A percentile compares a stretch with the other conserved stretches of the same genome.
Conservation (phyloP, 2,329 filamentous ascomycete genomes). For the Pseudogymnoascus sp. region DNA sequence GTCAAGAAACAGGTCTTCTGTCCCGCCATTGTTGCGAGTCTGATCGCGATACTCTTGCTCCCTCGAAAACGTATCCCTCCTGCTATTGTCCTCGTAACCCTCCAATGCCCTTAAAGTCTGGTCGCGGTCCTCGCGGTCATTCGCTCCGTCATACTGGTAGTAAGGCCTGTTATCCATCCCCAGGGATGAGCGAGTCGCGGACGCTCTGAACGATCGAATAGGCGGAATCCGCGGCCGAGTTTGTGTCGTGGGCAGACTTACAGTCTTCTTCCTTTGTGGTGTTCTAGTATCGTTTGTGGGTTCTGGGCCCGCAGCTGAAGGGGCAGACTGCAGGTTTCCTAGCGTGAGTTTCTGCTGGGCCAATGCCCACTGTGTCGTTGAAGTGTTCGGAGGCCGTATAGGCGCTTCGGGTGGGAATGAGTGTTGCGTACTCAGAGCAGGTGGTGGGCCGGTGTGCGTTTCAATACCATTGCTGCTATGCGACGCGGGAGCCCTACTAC, state of each 20-base stretch:
- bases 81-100: not conserved
- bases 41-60: conserved; percentile 2
- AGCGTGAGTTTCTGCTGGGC: conserved; percentile 8
- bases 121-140: conserved; percentile 13
- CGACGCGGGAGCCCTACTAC: conserved; percentile 5
- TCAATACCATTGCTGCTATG: conserved; percentile 12
- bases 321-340: not conserved
- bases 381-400: not conserved
- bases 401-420: not conserved
- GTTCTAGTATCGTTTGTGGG: not conserved
- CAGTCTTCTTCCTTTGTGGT: not conserved
- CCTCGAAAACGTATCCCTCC: not conserved
- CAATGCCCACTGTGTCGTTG: conserved; percentile 10
- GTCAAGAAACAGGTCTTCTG: conserved; percentile 25
- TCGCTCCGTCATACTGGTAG: conserved; percentile 1
- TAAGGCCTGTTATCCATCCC: conserved; percentile 5
- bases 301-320: not conserved
- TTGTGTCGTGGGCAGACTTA: not conserved
- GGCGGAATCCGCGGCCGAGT: conserved; percentile 4
- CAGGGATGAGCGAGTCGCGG: not conserved
- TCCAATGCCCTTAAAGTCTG: conserved; percentile 15
- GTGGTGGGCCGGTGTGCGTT: conserved; percentile 7
- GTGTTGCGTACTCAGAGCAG: conserved; percentile 9
- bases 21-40: conserved; percentile 1
- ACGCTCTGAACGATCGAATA: conserved; percentile 11